Conservation (phyloP, 2,329 filamentous ascomycete species). For the Hypoxylon rubiginosum region DNA sequence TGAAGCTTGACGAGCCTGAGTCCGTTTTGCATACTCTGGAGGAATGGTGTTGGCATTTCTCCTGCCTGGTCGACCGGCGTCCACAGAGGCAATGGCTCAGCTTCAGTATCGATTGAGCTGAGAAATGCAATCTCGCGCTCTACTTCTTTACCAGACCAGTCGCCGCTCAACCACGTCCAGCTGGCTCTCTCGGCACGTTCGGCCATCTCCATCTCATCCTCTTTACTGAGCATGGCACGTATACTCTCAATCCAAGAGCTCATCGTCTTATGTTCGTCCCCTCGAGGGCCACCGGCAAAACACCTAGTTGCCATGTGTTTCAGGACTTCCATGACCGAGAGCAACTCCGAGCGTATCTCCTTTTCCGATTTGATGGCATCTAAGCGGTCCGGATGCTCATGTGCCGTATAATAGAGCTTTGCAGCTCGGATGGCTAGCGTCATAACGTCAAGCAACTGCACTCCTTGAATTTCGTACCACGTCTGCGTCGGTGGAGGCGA, state of each 20-base stretch:
- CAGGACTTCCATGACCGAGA: constrained; percentile 88
- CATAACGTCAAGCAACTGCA: constrained; percentile 92
- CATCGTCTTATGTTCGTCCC: constrained; percentile 83
- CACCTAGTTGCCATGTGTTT: constrained; percentile 91
- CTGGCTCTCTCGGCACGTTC: constrained; percentile 78
- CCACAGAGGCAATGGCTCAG: constrained; percentile 76
- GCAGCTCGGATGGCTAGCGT: constrained; percentile 96
- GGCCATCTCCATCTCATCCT: constrained; percentile 80
- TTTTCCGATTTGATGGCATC: constrained; percentile 91
- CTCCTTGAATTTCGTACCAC: constrained; percentile 89
- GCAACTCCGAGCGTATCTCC: constrained; percentile 84
- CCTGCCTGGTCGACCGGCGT: constrained; percentile 65
- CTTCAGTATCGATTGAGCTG: constrained; percentile 75
- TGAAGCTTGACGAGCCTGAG: constrained; percentile 87
- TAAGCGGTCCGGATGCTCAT: constrained; percentile 86
- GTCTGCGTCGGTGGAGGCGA: constrained; percentile 64
- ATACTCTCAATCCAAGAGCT: constrained; percentile 84
- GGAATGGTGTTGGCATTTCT: constrained; percentile 77
- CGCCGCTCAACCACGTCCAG: constrained; percentile 84
- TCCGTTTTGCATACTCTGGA: constrained; percentile 81
- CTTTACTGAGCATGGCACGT: constrained; percentile 79
- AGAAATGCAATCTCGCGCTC: constrained; percentile 88
- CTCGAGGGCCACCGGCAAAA: constrained; percentile 84
- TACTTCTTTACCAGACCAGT: constrained; percentile 81
- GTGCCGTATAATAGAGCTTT: constrained; percentile 95